phyloP scores from a whole-genome alignment of 2,329 filamentous ascomycete species.

The Dactylellina haptotyla region DNA sequence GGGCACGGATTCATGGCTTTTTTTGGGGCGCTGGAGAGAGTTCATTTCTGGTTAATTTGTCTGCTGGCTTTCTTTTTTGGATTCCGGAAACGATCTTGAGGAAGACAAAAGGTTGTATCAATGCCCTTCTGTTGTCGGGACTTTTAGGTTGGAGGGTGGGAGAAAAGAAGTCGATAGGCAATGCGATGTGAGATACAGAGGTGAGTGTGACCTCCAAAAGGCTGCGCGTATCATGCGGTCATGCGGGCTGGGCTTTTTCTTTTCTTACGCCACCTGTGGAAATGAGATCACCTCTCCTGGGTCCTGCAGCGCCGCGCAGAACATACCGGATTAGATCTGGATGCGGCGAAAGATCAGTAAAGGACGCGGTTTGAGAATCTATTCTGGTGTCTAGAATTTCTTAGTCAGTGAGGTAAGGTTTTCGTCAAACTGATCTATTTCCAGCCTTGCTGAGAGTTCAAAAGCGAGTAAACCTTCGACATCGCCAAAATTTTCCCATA shows the following conservation, averaged over 20 bases:
- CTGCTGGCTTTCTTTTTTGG: not conserved
- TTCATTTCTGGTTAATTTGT: not conserved
- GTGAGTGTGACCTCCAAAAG: no score
- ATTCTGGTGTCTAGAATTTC: not conserved
- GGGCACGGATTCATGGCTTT: not conserved
- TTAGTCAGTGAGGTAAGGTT: not conserved
- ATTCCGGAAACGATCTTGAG: constrained; percentile 26
- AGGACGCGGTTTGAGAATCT: not conserved
- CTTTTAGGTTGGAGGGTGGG: not conserved
- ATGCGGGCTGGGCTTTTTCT: no score
- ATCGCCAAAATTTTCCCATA: constrained; percentile 22
- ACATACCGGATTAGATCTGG: not conserved
- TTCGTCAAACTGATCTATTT: not conserved
- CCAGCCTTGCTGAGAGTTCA: not conserved
- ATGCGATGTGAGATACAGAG: no score
- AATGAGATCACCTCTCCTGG: constrained; percentile 30
- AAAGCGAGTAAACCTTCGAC: constrained; percentile 6
- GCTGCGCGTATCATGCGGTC: no score
- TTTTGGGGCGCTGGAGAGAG: not conserved
- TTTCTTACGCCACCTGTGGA: constrained; percentile 31
- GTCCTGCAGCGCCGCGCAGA: constrained; percentile 32
- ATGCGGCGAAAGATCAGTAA: not conserved
- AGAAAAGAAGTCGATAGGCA: not conserved
- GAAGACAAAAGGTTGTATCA: not conserved
- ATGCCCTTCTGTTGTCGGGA: constrained; percentile 21